Evolutionary conservation across 2,329 filamentous ascomycete species (phyloP).

Genomic region (Epichloe brachyelytri): DNA sequence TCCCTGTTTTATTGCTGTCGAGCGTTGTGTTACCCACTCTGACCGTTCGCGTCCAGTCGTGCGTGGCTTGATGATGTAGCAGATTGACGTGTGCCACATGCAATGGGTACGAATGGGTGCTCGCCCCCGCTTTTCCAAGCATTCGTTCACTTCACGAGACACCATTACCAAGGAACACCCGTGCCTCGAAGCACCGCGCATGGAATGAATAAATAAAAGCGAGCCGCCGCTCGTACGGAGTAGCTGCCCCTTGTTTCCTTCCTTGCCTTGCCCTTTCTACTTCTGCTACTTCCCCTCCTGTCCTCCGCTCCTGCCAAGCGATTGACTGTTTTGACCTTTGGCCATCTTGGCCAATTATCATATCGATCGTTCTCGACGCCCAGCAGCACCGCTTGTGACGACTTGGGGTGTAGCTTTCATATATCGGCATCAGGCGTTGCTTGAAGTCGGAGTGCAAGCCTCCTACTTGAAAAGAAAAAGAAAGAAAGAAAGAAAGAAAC

Average conservation of each 20-base stretch:
- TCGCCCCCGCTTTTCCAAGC: not conserved
- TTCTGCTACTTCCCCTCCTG: not conserved
- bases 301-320: not conserved
- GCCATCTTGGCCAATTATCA: too few species aligned
- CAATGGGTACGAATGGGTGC: not conserved
- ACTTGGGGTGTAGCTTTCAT: not conserved
- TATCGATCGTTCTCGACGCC: not conserved
- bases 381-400: not conserved
- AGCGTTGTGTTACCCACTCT: not conserved
- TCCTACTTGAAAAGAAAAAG: not conserved
- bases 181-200: not conserved
- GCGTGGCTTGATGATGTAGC: not conserved
- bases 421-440: not conserved
- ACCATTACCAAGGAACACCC: not conserved
- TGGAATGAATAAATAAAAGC: not conserved
- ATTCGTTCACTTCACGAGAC: not conserved
- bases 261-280: not conserved
- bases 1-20: not conserved
- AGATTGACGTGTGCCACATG: not conserved
- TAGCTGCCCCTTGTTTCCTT: not conserved
- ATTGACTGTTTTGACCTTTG: not conserved
- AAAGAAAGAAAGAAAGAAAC: too few species aligned
- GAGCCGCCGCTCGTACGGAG: not conserved
- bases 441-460: not conserved
- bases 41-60: not conserved